Base-by-base conservation (phyloP, 2,329 filamentous ascomycete species). In the Phaeophleospora eucalypticola region DNA sequence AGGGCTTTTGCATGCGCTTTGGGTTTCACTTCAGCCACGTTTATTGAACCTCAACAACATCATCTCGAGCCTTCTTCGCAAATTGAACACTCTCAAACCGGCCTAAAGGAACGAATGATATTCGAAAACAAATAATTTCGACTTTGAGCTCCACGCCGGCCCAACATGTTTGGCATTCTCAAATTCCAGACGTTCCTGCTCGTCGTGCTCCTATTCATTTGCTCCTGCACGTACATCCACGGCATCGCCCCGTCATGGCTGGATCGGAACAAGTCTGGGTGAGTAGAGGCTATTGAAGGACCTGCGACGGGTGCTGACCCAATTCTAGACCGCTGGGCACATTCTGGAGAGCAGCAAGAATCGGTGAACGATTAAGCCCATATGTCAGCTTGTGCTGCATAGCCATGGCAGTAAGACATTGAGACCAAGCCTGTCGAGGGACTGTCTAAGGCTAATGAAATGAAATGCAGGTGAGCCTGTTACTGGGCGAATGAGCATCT, bases 131-230 rank as follows among this genome's bases (percentile, higher is more conserved):
- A 14, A 41, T 14, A 15, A 36, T 17, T 8, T 36, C 33, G 2
- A 7, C 24, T 29, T 29, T 6, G 24, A 29, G 7, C 7, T 29
- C 24, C 12, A 12, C 6, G 12, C 12, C 24, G 24, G 24, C 24
- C 12, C 24, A 96, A 27, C 12, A 64, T 64, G 93, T 87, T 93
- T 49, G 93, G 93, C 45, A 85, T 98, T 64, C 96, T 98, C 83
- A 97, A 97, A 74, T 97, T 98, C 76, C 89, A 96, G 71, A 95
- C 89, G 49, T 86, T 97, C 59, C 81, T 98, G 60, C 82, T 97
- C 61, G 91, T 96, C 58, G 83, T 98, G 62, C 83, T 98, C 42
- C 85, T 98, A 59, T 82, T 94, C 59, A 94, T 97, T 65, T 98
- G 93, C 79, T 96, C 93, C 47, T 90, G 87, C 70, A 83, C 93